Evolutionary conservation across 495 filamentous ascomycete genomes (phyloP).

Genomic region (Penicillium verhagenii): DNA sequence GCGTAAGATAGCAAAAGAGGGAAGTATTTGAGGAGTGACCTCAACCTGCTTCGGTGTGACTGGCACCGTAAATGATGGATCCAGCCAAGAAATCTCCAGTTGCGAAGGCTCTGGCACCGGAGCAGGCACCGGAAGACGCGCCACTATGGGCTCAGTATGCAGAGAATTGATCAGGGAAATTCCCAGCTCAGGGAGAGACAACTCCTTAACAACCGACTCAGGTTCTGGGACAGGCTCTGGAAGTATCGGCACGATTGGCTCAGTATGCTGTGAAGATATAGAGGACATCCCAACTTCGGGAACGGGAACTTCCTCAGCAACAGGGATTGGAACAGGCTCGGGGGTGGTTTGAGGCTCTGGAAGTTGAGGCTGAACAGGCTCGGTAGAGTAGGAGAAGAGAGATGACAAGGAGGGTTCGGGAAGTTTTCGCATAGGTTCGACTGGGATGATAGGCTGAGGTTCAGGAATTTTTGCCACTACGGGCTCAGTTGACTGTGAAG

Average conservation of each 20-base stretch:
- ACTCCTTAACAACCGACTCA: slow-evolving; percentile 27
- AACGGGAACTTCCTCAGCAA: slow-evolving; percentile 13
- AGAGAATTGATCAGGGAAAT: slow-evolving; percentile 50
- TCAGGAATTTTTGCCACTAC: slow-evolving; percentile 21
- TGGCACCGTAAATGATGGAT: slow-evolving; percentile 38
- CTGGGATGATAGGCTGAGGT: slow-evolving; percentile 12
- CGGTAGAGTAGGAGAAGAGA: slow-evolving; percentile 12
- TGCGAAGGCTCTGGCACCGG: slow-evolving; percentile 26
- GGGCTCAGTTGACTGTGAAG: slow-evolving; percentile 28
- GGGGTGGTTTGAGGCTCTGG: slow-evolving; percentile 10
- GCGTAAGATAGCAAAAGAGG: slow-evolving; percentile 40
- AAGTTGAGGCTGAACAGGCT: slow-evolving; percentile 11
- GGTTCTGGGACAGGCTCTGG: slow-evolving; percentile 28
- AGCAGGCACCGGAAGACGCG: slow-evolving; percentile 21
- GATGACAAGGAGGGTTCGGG: slow-evolving; percentile 12
- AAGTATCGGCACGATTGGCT: slow-evolving; percentile 40
- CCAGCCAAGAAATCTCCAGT: slow-evolving; percentile 33
- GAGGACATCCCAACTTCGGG: slow-evolving; percentile 46
- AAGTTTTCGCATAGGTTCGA: slow-evolving; percentile 1
- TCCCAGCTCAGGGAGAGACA: slow-evolving; percentile 27
- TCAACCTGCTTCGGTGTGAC: slow-evolving; percentile 24
- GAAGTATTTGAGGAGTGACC: slow-evolving; percentile 9
- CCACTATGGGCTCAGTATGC: slow-evolving; percentile 49
- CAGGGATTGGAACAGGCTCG: slow-evolving; percentile 10
- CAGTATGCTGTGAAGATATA: slow-evolving; percentile 48